A percentile compares a stretch with the other conserved stretches of the same genome.
phyloP scores from a whole-genome alignment of 441 rosid genomes.

The Aleurites moluccanus region DNA sequence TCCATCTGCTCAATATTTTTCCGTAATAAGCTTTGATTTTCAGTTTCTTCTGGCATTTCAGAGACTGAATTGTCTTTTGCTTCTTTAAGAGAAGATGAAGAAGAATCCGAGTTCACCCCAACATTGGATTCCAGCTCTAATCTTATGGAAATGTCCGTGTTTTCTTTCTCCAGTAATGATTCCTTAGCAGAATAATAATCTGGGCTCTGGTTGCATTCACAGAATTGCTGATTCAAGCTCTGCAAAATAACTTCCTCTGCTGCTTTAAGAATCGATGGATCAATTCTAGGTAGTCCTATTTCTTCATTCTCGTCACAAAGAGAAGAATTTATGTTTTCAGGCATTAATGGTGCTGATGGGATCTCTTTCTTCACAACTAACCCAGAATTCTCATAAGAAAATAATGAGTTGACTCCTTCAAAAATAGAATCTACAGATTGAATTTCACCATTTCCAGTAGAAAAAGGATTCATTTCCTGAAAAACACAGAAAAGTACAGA shows the following conservation, averaged over 20 bases:
- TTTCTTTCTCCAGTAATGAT: slow-evolving; percentile 22
- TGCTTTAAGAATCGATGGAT: slow-evolving; percentile 19
- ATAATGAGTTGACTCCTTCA: slow-evolving; percentile 38
- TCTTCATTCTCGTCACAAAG: slow-evolving; percentile 25
- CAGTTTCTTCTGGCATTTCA: slow-evolving; percentile 23
- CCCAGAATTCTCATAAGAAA: slow-evolving; percentile 41
- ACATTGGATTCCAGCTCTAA: slow-evolving; percentile 14
- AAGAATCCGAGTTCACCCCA: slow-evolving; percentile 19
- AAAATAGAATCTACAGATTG: slow-evolving; percentile 37
- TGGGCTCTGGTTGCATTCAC: slow-evolving; percentile 28
- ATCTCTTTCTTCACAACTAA: slow-evolving; percentile 31
- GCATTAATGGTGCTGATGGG: slow-evolving; percentile 33
- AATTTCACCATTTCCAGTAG: slow-evolving; percentile 35
- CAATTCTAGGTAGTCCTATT: slow-evolving; percentile 16
- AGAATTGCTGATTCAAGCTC: slow-evolving; percentile 22
- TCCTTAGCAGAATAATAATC: slow-evolving; percentile 23
- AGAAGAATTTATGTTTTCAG: slow-evolving; percentile 25
- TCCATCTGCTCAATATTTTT: slow-evolving; percentile 16
- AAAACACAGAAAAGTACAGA: background rate
- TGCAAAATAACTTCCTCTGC: slow-evolving; percentile 23
- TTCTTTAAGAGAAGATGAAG: background rate
- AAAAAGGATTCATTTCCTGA: slow-evolving; percentile 26
- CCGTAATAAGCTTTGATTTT: slow-evolving; percentile 18
- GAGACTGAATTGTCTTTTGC: no score
- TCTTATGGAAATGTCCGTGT: slow-evolving; percentile 20